phyloP scores from a whole-genome alignment of 2,329 filamentous ascomycete genomes.

The Atkinsonella hypoxylon region DNA sequence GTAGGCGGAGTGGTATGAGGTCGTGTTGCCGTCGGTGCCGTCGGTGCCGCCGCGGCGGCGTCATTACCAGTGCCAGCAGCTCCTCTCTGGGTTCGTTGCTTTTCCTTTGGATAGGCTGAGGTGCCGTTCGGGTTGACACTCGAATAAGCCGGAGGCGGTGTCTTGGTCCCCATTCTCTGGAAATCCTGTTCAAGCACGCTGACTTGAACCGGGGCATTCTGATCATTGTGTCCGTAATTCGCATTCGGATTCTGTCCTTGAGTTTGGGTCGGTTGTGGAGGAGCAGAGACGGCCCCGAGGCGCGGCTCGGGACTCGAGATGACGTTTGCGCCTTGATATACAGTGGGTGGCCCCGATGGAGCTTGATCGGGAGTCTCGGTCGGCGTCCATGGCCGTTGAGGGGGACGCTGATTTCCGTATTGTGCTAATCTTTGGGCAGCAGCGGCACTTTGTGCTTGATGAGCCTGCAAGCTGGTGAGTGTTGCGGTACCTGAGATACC shows the following conservation, averaged over 20 bases:
- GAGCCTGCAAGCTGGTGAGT: conserved; percentile 54
- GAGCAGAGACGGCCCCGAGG: conserved; percentile 27
- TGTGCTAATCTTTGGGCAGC: conserved; percentile 72
- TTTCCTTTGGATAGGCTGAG: conserved; percentile 67
- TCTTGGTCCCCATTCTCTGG: conserved; percentile 67
- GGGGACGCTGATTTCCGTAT: conserved; percentile 42
- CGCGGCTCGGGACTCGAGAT: conserved; percentile 41
- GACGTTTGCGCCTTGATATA: conserved; percentile 77
- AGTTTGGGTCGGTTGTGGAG: conserved; percentile 23
- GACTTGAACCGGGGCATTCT: conserved; percentile 35
- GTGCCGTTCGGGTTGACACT: conserved; percentile 48
- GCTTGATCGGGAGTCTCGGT: conserved; percentile 80
- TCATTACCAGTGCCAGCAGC: conserved; percentile 2
- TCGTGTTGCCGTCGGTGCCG: conserved; percentile 11
- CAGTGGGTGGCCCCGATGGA: conserved; percentile 78
- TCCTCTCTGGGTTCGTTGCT: conserved; percentile 41
- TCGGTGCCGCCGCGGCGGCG: too few relatives aligned
- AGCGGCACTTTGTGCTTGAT: conserved; percentile 59
- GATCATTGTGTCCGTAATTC: conserved; percentile 15
- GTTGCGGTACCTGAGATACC: conserved; percentile 82
- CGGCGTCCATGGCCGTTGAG: conserved; percentile 73
- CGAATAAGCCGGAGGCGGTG: conserved; percentile 91
- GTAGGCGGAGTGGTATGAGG: conserved; percentile 4
- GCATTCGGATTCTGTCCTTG: neutral
- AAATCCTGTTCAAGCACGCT: conserved; percentile 80